These are phyloP conservation scores for Gossypium lobatum DNA, from an alignment of 441 rosid species.

Conservation along the genomic window DNA sequence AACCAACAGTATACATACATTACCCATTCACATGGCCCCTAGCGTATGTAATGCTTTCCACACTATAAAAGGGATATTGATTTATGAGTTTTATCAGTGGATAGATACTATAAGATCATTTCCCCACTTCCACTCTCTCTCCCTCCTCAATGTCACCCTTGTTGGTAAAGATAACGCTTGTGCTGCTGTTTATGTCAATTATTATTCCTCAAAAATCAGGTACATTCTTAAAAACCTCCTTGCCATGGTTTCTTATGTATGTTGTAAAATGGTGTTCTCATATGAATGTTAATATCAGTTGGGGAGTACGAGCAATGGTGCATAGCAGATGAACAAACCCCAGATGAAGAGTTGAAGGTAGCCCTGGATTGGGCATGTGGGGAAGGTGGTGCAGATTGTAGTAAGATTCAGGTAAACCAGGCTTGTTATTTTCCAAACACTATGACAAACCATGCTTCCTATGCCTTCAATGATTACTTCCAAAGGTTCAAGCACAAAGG, in stretches of 20 bases:
- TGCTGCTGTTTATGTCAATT: conserved; percentile 28
- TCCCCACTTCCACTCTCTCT: conserved; percentile 16
- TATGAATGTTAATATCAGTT: conserved; percentile 11
- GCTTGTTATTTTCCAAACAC: conserved; percentile 65
- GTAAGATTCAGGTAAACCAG: conserved; percentile 41
- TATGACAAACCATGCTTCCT: conserved; percentile 44
- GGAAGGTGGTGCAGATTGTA: conserved; percentile 54
- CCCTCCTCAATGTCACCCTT: conserved; percentile 32
- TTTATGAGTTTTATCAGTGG: neutral
- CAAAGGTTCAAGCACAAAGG: conserved; percentile 51
- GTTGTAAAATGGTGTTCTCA: neutral
- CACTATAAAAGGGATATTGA: conserved; percentile 2
- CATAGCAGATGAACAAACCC: conserved; percentile 67
- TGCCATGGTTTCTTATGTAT: neutral
- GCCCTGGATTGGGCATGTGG: conserved; percentile 61
- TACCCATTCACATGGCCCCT: neutral
- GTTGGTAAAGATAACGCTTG: conserved; percentile 34
- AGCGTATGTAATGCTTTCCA: neutral
- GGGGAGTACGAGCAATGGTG: conserved; percentile 71
- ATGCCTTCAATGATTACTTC: conserved; percentile 65
- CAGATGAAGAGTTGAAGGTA: conserved; percentile 51
- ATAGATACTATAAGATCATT: neutral
- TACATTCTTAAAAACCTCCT: neutral
- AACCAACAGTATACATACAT: neutral
- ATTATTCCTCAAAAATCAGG: conserved; percentile 34